phyloP scores from a whole-genome alignment of 2,329 filamentous ascomycete species.

The Thielaviopsis ethacetica region DNA sequence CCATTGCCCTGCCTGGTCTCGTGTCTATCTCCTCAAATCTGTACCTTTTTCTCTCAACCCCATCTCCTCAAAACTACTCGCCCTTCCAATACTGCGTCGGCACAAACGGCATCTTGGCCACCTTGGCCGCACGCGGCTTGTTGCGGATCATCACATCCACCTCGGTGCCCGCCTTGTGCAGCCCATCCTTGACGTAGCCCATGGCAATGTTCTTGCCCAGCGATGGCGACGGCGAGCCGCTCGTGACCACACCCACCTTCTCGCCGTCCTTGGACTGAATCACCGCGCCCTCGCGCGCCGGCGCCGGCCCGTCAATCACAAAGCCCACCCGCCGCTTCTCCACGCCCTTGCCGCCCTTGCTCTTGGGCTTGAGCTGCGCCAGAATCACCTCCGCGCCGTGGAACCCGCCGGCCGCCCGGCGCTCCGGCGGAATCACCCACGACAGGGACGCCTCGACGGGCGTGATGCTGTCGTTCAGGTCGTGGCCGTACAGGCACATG shows the following conservation, averaged over 20 bases:
- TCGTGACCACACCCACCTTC: constrained; percentile 67
- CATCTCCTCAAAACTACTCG: constrained; percentile 3
- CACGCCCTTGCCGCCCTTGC: constrained; percentile 56
- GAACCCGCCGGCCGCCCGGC: constrained; percentile 55
- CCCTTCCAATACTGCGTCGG: constrained; percentile 57
- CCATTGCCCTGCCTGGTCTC: too few species aligned
- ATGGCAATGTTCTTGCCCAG: constrained; percentile 88
- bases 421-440: constrained; percentile 76
- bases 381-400: constrained; percentile 69
- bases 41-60: too few species aligned
- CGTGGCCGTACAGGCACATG: constrained; percentile 99
- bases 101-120: constrained; percentile 83
- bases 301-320: constrained; percentile 58
- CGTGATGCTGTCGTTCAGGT: constrained; percentile 63
- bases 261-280: constrained; percentile 50
- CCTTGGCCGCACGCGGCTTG: constrained; percentile 54
- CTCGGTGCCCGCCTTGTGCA: constrained; percentile 74
- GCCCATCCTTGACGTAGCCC: constrained; percentile 71
- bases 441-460: constrained; percentile 39
- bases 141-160: constrained; percentile 64
- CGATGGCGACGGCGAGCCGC: constrained; percentile 76
- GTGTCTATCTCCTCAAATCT: too few species aligned
- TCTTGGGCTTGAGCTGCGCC: constrained; percentile 55
- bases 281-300: constrained; percentile 75
- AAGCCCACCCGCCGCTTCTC: constrained; percentile 63